Conservation (phyloP, 202 grass and related monocot genomes). For the Cymbopogon flexuosus region DNA sequence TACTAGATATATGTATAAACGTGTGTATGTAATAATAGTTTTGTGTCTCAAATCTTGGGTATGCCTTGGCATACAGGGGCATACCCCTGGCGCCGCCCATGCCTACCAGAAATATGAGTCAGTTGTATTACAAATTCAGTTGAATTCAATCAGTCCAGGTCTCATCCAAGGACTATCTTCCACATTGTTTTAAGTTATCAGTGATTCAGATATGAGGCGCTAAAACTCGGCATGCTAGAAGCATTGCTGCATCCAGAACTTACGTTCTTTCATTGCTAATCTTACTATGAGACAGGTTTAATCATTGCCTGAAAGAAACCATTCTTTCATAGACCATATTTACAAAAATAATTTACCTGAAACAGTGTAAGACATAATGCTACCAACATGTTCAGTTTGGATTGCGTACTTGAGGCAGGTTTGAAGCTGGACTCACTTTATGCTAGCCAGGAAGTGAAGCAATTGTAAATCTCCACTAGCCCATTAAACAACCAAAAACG, state of each 20-base stretch:
- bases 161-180: neutral
- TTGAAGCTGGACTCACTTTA: neutral
- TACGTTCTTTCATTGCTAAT: neutral
- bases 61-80: no score
- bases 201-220: neutral
- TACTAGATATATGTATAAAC: no score
- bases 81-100: no score
- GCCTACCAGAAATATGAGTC: neutral
- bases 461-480: neutral
- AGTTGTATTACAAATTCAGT: neutral
- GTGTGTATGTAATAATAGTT: no score
- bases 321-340: neutral
- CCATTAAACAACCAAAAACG: neutral
- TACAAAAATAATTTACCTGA: neutral
- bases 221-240: neutral
- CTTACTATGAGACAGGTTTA: neutral
- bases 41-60: no score
- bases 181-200: neutral
- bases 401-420: neutral
- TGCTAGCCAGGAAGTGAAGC: neutral
- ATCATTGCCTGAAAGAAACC: neutral
- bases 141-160: neutral
- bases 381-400: neutral
- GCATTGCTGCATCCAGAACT: neutral
- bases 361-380: neutral